Base-by-base conservation (phyloP, 2,329 filamentous ascomycete species). In the Fusarium sublunatum region DNA sequence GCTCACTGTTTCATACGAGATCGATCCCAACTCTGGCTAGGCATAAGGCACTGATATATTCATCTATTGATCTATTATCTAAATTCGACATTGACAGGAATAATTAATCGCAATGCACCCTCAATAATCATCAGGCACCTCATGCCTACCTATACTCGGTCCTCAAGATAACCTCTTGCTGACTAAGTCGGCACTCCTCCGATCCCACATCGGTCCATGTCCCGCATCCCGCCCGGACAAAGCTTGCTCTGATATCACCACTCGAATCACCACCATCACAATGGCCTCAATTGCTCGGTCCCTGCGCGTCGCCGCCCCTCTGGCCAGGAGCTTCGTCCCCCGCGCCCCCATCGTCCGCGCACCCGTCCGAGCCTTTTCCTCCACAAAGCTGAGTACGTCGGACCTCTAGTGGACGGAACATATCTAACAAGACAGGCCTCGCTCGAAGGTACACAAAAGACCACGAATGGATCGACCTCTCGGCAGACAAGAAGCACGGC, bases 381-480 rank as follows among this genome's bases (percentile, higher is more conserved):
- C 78, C 56, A 74, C 73, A 57, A 73, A 71, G 58, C 64, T 75
- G 60, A 74, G 76, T 79, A 76, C 60, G 71, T 67, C 15, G 36
- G 11, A 19, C 24, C 13, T 25, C 22, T 10, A 12, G n/a, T 13
- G 6, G 10, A 32, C 5, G 5, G 2, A 13, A 6, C 46, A 26
- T 25, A 26, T 22, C 40, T 55, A 40, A 55, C 45, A 36, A 39
- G 12, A 7, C 64, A 91, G 88, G 79, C 72, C 81, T 83, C 52
- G 81, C 86, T 65, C 94, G 95, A 81, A 91, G 89, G 77, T 99
- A 96, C 84, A 97, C 95, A 67, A 90, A 93, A 77, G 94, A 97
- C 75, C 95, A 99, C 83, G 95, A 99, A 83, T 99, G 95, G 95
- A 88, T 99, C 76, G 93, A 97, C 79, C 82, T 97, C 59, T 89